phyloP scores from a whole-genome alignment of 495 filamentous ascomycete genomes.

The Xylaria flabelliformis region DNA sequence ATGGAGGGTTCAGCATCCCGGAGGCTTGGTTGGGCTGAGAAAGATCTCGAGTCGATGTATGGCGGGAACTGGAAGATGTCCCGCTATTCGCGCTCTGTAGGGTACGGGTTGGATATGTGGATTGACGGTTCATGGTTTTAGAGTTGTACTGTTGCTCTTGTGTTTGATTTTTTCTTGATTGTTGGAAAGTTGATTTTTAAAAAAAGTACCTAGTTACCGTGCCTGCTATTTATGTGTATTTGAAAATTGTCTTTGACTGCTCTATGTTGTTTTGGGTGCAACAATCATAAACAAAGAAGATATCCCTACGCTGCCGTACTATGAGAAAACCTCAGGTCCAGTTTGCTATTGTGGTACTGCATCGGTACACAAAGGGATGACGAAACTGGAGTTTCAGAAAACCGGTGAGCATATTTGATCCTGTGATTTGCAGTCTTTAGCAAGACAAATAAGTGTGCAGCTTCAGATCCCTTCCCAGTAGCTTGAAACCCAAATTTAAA shows the following conservation, averaged over 20 bases:
- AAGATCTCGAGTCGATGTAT: not conserved
- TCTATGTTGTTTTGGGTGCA: not conserved
- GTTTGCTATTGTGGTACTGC: not conserved
- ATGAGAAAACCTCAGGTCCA: not conserved
- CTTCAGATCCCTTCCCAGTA: not conserved
- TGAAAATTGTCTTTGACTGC: not conserved
- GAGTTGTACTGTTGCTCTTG: not conserved
- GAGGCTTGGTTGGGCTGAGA: not conserved
- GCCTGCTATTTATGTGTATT: not conserved
- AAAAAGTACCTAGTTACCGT: no score
- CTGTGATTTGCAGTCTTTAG: no score
- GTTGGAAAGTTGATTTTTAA: not conserved
- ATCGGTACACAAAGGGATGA: conserved; percentile 10
- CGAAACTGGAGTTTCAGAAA: not conserved
- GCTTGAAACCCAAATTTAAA: no score
- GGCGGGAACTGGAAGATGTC: not conserved
- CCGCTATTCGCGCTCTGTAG: not conserved
- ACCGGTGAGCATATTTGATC: not conserved
- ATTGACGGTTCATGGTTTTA: not conserved
- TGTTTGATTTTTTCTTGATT: not conserved
- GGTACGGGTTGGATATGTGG: not conserved
- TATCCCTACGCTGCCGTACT: not conserved
- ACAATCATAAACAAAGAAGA: not conserved
- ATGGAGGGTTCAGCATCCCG: not conserved
- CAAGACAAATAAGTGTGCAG: not conserved